These are phyloP conservation scores for Xylariaceae sp. DNA, from an alignment of 2,329 filamentous ascomycete genomes.

Conservation along the genomic window DNA sequence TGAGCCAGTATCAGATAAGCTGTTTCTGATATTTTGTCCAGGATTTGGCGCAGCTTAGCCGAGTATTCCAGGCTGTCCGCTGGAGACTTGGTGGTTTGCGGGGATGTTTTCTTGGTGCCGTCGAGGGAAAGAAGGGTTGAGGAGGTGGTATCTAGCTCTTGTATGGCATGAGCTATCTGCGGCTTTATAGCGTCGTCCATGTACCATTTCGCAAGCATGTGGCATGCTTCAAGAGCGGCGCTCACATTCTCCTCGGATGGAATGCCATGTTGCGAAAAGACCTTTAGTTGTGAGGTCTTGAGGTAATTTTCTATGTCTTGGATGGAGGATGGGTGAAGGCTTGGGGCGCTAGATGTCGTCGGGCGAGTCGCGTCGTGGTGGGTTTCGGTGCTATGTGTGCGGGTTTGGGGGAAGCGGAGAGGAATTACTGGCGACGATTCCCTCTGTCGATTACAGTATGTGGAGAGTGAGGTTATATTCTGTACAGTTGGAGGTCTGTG, in stretches of 20 bases:
- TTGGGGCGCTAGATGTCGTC: neutral
- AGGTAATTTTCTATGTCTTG: slow-evolving; percentile 28
- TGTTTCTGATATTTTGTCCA: slow-evolving; percentile 51
- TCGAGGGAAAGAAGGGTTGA: slow-evolving; percentile 35
- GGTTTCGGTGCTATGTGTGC: neutral
- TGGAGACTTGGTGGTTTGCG: slow-evolving; percentile 11
- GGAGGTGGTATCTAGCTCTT: slow-evolving; percentile 34
- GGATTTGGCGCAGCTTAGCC: slow-evolving; percentile 39
- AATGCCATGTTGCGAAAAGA: slow-evolving; percentile 21
- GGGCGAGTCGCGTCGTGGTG: neutral
- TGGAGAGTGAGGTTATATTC: neutral
- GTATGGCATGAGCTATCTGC: slow-evolving; percentile 28
- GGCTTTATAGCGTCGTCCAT: slow-evolving; percentile 29
- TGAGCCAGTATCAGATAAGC: slow-evolving; percentile 70
- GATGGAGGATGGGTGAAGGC: slow-evolving; percentile 14
- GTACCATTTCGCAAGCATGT: slow-evolving; percentile 27
- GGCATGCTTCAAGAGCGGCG: slow-evolving; percentile 28
- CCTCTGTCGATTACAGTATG: too few relatives aligned
- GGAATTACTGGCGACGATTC: too few relatives aligned
- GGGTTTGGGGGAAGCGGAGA: too few relatives aligned
- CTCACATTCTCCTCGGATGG: slow-evolving; percentile 28
- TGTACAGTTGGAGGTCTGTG: neutral
- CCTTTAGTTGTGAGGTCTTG: slow-evolving; percentile 22
- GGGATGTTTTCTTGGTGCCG: slow-evolving; percentile 8
- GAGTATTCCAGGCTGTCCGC: slow-evolving; percentile 16